phyloP scores from a whole-genome alignment of 139 green algal species.

The Closterium sp. region DNA sequence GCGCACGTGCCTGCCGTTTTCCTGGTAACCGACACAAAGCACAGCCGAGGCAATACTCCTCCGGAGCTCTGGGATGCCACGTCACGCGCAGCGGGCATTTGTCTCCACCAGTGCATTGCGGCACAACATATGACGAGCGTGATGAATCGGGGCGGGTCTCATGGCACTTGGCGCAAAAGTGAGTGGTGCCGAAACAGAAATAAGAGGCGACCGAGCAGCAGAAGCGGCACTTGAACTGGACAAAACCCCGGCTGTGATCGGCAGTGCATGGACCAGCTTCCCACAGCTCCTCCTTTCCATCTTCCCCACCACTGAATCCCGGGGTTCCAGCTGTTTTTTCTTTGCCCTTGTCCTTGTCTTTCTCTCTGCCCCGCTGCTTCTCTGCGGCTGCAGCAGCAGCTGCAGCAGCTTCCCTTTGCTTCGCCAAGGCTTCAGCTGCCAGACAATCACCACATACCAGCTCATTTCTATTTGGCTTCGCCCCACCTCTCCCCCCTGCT shows the following conservation, averaged over 20 bases:
- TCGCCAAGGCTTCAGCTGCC: background rate
- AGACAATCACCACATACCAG: background rate
- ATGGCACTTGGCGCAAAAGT: constrained; percentile 56
- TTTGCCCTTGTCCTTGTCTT: background rate
- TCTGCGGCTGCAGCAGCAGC: background rate
- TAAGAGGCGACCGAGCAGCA: constrained; percentile 54
- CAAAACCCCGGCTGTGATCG: constrained; percentile 49
- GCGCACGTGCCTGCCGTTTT: background rate
- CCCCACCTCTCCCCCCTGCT: background rate
- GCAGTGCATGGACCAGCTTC: background rate
- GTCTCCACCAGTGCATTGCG: background rate
- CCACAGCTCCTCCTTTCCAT: background rate
- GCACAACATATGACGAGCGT: background rate
- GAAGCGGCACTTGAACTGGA: constrained; percentile 61
- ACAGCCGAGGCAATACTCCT: constrained; percentile 57
- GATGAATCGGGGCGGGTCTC: constrained; percentile 2
- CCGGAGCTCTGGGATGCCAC: constrained; percentile 35
- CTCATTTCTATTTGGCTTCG: background rate
- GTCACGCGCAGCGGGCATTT: constrained; percentile 24
- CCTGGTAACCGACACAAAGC: constrained; percentile 46
- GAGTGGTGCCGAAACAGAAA: constrained; percentile 57
- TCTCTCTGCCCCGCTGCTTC: background rate
- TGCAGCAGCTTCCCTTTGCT: background rate
- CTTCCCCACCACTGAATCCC: background rate
- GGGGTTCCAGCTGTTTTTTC: background rate